Base-by-base conservation (phyloP, 2,329 filamentous ascomycete species). In the Bertia moriformis region DNA sequence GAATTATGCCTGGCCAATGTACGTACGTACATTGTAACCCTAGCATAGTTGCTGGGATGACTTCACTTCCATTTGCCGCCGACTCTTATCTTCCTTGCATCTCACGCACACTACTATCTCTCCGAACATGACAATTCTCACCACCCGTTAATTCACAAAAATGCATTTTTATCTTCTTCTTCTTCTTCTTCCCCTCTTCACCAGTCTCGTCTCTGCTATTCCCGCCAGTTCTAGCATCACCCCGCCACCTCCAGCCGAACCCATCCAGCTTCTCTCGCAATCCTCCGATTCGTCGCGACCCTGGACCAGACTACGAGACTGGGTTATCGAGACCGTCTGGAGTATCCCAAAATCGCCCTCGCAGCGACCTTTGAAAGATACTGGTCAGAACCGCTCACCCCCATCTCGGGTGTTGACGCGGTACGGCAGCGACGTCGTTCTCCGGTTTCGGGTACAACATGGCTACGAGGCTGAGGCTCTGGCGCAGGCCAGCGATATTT, bases 361-460 rank as follows among this genome's bases (percentile, higher is more conserved):
- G 24, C 12, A 17, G 7, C 15, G 32, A 7, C 15, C 32, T 18
- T 7, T 12, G 12, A 35, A 35, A 35, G 10, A 35, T 35, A 7
- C 32, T 7, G 12, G 12, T 10, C 24, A n/a, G 10, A 29, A n/a
- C 24, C 24, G 24, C 24, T 29, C 24, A 35, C 32, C 32, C 32
- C 22, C 22, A n/a, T 35, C 15, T 7, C 10, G 15, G 7, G 12
- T 18, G 10, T 15, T 10, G 7, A 17, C 10, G 10, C 32, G 44
- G 36, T 79, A 80, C 47, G 69, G 70, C 40, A 66, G 66, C 38
- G 73, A 81, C 52, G 59, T 79, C 10, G 74, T 82, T 5, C 55
- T 81, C 42, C 65, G 77, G 14, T 81, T 81, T 59, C 70, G 65
- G 44, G 56, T 80, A 40, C 63, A 60, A 44, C 64, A 63, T 14